These are phyloP conservation scores for Aquilaria agallochum DNA, from an alignment of 441 rosid species.

Conservation along the genomic window DNA sequence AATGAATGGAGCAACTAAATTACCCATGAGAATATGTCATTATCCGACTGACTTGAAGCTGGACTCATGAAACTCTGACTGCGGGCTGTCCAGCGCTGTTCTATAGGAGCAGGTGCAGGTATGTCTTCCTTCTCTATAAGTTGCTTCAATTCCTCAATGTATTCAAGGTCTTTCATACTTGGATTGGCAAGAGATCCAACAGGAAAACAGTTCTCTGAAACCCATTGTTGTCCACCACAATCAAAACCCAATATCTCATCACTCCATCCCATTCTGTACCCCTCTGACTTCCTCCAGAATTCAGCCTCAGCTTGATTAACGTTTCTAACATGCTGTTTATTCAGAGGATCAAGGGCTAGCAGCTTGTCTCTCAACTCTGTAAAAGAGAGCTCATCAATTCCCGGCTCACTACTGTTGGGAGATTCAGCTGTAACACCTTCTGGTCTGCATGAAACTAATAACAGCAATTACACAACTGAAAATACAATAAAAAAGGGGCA, in stretches of 20 bases:
- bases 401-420: conserved; percentile 38
- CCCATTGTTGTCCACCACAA: conserved; percentile 99
- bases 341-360: conserved; percentile 90
- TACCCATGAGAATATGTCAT: conserved; percentile 95
- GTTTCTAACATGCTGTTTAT: conserved; percentile 66
- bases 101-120: conserved; percentile 91
- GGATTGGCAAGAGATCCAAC: conserved; percentile 88
- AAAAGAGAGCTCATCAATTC: conserved; percentile 66
- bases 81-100: conserved; percentile 92
- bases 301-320: conserved; percentile 90
- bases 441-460: conserved; percentile 44
- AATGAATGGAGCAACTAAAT: conserved; percentile 8
- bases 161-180: conserved; percentile 92
- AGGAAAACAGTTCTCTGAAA: conserved; percentile 93
- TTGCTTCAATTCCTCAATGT: conserved; percentile 71
- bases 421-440: conserved; percentile 41
- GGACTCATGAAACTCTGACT: conserved; percentile 89
- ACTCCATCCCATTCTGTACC: conserved; percentile 95
- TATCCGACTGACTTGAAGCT: conserved; percentile 71
- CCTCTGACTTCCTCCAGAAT: conserved; percentile 95
- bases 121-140: conserved; percentile 75
- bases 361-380: conserved; percentile 90
- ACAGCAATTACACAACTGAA: conserved; percentile 14
- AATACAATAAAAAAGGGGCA: background rate
- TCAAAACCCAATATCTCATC: conserved; percentile 97